A percentile compares a stretch with the other conserved stretches of the same genome.
These are phyloP conservation scores for Candida verbasci DNA, from an alignment of 805 yeast genomes.

Conservation along the genomic window DNA sequence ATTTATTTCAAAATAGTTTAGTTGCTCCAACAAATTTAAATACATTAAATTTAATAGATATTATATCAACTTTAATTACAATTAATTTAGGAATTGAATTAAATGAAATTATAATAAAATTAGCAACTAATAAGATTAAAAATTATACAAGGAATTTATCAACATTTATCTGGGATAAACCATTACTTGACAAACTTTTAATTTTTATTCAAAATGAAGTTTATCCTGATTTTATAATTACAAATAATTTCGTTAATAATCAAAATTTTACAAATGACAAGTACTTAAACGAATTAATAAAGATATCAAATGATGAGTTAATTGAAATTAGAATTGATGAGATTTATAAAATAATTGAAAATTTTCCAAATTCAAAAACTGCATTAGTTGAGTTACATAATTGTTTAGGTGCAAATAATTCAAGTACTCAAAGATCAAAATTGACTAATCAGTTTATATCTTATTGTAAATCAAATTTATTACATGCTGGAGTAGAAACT, in stretches of 20 bases:
- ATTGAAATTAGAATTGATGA: constrained; percentile 51
- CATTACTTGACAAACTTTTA: constrained; percentile 28
- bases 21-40: not conserved
- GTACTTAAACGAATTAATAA: constrained; percentile 24
- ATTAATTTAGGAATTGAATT: constrained; percentile 19
- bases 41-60: constrained; percentile 14
- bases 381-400: constrained; percentile 57
- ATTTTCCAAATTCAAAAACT: constrained; percentile 47
- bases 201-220: constrained; percentile 36
- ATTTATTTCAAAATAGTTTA: constrained; percentile 9
- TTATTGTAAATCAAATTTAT: constrained; percentile 41
- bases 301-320: constrained; percentile 35
- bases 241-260: constrained; percentile 6
- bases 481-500: constrained; percentile 83
- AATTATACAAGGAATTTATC: constrained; percentile 25
- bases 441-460: constrained; percentile 49
- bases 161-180: constrained; percentile 34
- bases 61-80: constrained; percentile 14
- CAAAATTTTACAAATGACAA: constrained; percentile 4
- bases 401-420: constrained; percentile 35
- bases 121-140: constrained; percentile 35
- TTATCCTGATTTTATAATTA: constrained; percentile 28
- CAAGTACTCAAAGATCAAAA: constrained; percentile 42
- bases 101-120: constrained; percentile 27
- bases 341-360: constrained; percentile 52